Evolutionary conservation across 768 basidiomycete genomes (phyloP).

Genomic region (Leucocoprinus birnbaumii): DNA sequence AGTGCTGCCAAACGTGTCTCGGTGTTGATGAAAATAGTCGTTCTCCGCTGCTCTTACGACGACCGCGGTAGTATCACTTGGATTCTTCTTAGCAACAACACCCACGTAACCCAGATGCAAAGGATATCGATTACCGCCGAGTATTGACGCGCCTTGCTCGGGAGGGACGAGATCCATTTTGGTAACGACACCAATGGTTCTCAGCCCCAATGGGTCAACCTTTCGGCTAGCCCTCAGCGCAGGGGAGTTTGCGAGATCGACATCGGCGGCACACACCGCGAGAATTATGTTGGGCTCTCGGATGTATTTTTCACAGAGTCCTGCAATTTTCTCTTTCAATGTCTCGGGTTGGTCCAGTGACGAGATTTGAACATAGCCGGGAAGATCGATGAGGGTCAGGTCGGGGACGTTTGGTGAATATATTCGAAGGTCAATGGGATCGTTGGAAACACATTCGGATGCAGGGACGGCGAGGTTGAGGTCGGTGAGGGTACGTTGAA

Average conservation of each 20-base stretch:
- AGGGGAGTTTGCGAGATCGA: conserved; percentile 97
- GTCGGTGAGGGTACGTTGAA: conserved; percentile 91
- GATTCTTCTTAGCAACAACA: conserved; percentile 82
- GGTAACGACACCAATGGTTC: conserved; percentile 96
- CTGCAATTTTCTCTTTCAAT: conserved; percentile 89
- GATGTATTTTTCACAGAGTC: conserved; percentile 93
- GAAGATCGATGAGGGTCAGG: conserved; percentile 94
- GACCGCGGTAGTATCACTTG: conserved; percentile 46
- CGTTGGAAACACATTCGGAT: conserved; percentile 88
- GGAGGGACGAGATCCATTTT: conserved; percentile 98
- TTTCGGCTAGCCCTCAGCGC: conserved; percentile 90
- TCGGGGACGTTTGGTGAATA: conserved; percentile 96
- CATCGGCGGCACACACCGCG: conserved; percentile 98
- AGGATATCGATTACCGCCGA: conserved; percentile 92
- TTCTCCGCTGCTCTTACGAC: conserved; percentile 56
- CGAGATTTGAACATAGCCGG: conserved; percentile 94
- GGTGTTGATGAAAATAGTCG: conserved; percentile 65
- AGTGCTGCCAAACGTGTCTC: conserved; percentile 57
- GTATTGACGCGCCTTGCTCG: conserved; percentile 75
- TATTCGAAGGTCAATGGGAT: conserved; percentile 96
- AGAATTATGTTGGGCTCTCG: conserved; percentile 99
- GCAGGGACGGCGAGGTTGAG: conserved; percentile 91
- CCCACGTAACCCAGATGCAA: conserved; percentile 96
- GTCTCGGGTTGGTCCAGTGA: conserved; percentile 95
- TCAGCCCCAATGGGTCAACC: conserved; percentile 90